Percentiles rank a stretch among this genome's conserved stretches.
Evolutionary conservation across 106 monocot species (phyloP).

Genomic region (Dendrobium nobile): DNA sequence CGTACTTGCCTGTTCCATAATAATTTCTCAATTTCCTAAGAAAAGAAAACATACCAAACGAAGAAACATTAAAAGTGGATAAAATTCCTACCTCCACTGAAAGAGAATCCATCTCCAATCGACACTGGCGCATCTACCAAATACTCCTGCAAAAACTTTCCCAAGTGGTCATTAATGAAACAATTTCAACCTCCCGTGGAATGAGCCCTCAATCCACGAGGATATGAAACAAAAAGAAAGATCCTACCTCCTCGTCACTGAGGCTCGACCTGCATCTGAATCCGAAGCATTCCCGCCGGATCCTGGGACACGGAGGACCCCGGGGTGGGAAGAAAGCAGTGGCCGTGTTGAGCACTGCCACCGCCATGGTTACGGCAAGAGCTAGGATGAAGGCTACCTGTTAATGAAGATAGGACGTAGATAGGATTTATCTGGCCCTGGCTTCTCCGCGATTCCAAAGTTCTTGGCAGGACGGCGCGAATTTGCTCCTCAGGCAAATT

Average conservation of each 20-base stretch:
- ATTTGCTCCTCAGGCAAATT: background rate
- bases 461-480: background rate
- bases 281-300: conserved; percentile 8
- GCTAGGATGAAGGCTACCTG: conserved; percentile 15
- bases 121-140: conserved; percentile 77
- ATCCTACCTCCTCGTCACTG: conserved; percentile 41
- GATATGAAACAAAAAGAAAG: background rate
- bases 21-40: background rate
- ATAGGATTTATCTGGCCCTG: conserved; percentile 71
- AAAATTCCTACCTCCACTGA: conserved; percentile 57
- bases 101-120: conserved; percentile 85
- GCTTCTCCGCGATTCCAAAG: conserved; percentile 6
- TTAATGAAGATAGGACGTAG: background rate
- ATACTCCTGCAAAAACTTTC: conserved; percentile 50
- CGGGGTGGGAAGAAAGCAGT: conserved; percentile 14
- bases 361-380: conserved; percentile 32
- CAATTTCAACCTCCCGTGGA: background rate
- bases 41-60: background rate
- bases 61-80: background rate
- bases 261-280: conserved; percentile 24
- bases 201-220: background rate
- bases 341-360: conserved; percentile 16
- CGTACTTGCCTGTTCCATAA: conserved; percentile 66
- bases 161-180: background rate
- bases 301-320: conserved; percentile 6